Percentiles rank a stretch among this genome's conserved stretches.
phyloP scores from a whole-genome alignment of 306 rosid species.

The Cucumis melo region DNA sequence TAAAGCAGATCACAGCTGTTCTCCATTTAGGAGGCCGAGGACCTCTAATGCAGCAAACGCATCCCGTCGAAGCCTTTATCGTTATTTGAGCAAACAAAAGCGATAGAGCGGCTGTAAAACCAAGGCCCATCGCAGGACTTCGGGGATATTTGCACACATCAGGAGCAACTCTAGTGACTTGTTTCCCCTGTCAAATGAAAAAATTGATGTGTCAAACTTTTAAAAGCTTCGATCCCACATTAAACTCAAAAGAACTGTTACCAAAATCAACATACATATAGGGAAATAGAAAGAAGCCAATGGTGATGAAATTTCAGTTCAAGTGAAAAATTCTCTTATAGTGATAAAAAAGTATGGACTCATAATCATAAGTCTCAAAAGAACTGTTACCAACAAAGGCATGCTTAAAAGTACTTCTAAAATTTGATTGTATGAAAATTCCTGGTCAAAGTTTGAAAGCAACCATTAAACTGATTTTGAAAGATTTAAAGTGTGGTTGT shows the following conservation, averaged over 20 bases:
- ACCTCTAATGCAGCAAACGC: conserved; percentile 58
- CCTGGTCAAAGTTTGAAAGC: no score
- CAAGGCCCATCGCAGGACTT: conserved; percentile 79
- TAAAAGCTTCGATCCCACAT: background rate
- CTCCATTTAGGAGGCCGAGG: conserved; percentile 49
- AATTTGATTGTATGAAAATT: no score
- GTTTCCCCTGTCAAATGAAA: conserved; percentile 39
- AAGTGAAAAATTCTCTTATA: background rate
- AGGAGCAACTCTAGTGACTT: conserved; percentile 21
- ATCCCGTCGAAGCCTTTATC: conserved; percentile 56
- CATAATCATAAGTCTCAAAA: background rate
- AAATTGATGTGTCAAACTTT: background rate
- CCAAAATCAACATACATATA: background rate
- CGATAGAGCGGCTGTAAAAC: conserved; percentile 60
- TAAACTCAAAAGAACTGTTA: background rate
- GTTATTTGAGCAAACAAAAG: conserved; percentile 53
- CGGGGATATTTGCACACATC: conserved; percentile 53
- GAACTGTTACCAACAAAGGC: background rate
- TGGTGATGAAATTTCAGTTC: background rate
- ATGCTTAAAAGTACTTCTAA: no score
- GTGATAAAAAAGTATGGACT: background rate
- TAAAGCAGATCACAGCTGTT: conserved; percentile 50
- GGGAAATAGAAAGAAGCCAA: background rate
- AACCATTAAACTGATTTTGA: no score
- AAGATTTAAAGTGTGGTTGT: no score